Percentiles rank a stretch among this genome's conserved stretches.
phyloP scores from a whole-genome alignment of 202 grass and related monocot species.

The Digitaria exilis region DNA sequence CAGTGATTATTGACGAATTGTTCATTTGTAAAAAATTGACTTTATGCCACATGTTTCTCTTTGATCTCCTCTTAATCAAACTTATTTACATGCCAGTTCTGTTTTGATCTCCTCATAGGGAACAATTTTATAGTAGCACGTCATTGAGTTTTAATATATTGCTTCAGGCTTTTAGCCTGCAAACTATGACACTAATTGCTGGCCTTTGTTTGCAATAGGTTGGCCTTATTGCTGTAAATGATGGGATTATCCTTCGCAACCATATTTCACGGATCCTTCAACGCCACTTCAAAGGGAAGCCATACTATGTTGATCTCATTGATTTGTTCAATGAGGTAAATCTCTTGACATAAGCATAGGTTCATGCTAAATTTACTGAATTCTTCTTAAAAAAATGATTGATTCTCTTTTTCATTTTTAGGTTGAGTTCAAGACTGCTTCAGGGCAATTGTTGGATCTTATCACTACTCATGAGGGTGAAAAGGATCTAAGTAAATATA shows the following conservation, averaged over 20 bases:
- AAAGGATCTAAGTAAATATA: constrained; percentile 89
- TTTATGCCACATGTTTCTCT: constrained; percentile 30
- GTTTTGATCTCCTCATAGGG: neutral
- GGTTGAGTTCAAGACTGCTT: constrained; percentile 98
- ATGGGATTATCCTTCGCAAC: constrained; percentile 93
- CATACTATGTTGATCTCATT: constrained; percentile 94
- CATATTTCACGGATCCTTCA: constrained; percentile 92
- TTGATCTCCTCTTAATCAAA: constrained; percentile 23
- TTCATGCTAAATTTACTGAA: constrained; percentile 5
- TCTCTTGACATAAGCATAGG: constrained; percentile 25
- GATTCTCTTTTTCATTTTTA: constrained; percentile 38
- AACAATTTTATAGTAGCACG: neutral
- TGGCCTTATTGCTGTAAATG: constrained; percentile 96
- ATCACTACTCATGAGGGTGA: constrained; percentile 97
- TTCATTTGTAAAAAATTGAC: constrained; percentile 2
- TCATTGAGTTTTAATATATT: neutral
- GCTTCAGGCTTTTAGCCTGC: constrained; percentile 2
- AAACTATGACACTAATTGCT: constrained; percentile 24
- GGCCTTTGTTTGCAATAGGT: constrained; percentile 57
- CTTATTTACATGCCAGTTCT: constrained; percentile 23
- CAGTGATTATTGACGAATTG: neutral
- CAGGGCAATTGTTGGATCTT: constrained; percentile 90
- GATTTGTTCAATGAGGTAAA: constrained; percentile 98
- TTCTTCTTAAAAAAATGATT: constrained; percentile 23
- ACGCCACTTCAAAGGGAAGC: constrained; percentile 77